Evolutionary conservation across 352 stramenopile genomes (phyloP), one percentile per base, ranked within the genome.

Genomic region (Phytophthora pini): DNA sequence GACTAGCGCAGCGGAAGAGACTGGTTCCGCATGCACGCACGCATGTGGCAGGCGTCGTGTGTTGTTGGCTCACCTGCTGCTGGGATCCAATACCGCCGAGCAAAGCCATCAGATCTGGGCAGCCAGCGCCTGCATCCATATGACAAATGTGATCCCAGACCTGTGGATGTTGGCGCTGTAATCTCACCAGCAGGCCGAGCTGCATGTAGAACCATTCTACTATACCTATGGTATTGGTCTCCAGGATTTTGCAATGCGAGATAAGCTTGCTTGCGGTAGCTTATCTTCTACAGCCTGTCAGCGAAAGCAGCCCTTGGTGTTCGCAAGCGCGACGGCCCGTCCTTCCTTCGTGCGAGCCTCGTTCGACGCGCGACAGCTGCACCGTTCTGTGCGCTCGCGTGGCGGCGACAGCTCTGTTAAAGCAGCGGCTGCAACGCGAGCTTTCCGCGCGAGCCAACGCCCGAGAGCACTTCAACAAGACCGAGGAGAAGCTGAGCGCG

Each of bases 1-100:
- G 56, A 56, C 63, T 66, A 70, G 45, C 43, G 27, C 40, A 39
- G 58, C 65, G 65, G 65, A 74, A 74, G 60, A 74, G 60, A 73
- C 65, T 56, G 61, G 61, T 45, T 60, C 54, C 56, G 36, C 64
- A 68, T 68, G 60, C 49, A 57, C 60, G 65, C 65, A 67, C 61
- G 66, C 54, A 67, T 58, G 61, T 50, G 61, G 31, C 49, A 22
- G 57, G n/a, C 13, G 48, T 51, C 48, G 29, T 40, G 50, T 43
- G 31, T 38, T 49, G 38, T 44, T 6, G 17, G 43, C 29, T 40
- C 15, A 51, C 31, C 26, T 9, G 38, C n/a, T 36, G 31, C 31
- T 13, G 38, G 5, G 24, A 62, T 61, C 48, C 32, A 44, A 20
- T 56, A 61, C 59, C 43, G 26, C 43, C 24, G 20, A 36, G 40